phyloP scores from a whole-genome alignment of 2,329 filamentous ascomycete genomes.

The Arthrobotrys megalospora region DNA sequence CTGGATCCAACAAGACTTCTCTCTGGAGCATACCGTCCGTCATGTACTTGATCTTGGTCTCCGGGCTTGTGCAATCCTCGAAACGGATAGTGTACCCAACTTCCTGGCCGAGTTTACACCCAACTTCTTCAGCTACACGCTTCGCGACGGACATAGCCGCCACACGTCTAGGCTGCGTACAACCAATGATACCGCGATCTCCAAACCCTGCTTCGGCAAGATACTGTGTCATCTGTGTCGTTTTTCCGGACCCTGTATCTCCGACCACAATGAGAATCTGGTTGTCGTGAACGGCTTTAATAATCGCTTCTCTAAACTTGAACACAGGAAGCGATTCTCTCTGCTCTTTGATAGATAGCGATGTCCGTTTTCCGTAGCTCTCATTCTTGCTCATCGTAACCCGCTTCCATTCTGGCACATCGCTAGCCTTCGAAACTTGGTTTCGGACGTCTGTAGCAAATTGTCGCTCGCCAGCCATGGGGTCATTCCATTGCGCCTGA shows the following conservation, averaged over 20 bases:
- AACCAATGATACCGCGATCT: conserved; percentile 90
- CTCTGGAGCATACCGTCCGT: conserved; percentile 98
- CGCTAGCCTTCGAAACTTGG: conserved; percentile 74
- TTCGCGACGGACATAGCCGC: conserved; percentile 98
- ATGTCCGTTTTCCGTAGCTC: conserved; percentile 86
- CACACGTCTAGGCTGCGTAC: conserved; percentile 95
- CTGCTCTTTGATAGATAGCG: conserved; percentile 94
- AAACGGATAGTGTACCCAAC: conserved; percentile 98
- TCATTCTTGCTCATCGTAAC: conserved; percentile 84
- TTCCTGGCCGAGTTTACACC: conserved; percentile 88
- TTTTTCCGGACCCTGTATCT: conserved; percentile 97
- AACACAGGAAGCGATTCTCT: conserved; percentile 90
- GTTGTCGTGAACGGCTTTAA: conserved; percentile 88
- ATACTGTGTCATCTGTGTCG: conserved; percentile 95
- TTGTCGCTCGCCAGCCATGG: conserved; percentile 88
- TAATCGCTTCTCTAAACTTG: conserved; percentile 87
- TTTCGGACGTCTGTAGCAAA: conserved; percentile 90
- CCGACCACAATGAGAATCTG: conserved; percentile 96
- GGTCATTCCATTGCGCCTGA: conserved; percentile 93
- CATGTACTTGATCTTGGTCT: conserved; percentile 99
- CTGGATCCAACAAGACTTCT: conserved; percentile 92
- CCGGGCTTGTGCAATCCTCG: conserved; percentile 89
- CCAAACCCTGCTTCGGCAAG: conserved; percentile 92
- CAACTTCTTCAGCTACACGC: conserved; percentile 95
- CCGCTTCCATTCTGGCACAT: conserved; percentile 92